Base-by-base conservation (phyloP, 2,329 filamentous ascomycete genomes). In the Fusarium circinatum region DNA sequence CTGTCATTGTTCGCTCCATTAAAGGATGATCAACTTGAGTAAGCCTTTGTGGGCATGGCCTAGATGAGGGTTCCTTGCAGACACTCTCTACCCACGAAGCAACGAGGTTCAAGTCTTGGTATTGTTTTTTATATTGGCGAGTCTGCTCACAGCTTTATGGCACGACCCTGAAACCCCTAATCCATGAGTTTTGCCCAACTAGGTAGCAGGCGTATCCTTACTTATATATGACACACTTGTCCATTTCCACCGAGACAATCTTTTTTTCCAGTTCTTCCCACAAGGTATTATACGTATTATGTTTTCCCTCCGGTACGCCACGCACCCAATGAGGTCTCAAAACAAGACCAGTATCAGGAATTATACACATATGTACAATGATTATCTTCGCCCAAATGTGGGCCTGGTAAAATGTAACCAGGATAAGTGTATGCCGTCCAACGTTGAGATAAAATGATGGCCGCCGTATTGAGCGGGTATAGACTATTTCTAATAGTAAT, bases 401-500 rank as follows among this genome's bases (percentile, higher is more conserved):
- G 62, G 36, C 44, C 34, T 42, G 39, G 15, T 51, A 28, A 58
- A 68, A 47, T 22, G 49, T 62, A 36, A 52, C n/a, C 28, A 57
- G 47, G 32, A 44, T 49, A 28, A 38, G 42, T 38, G 24, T 56
- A 72, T 72, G 41, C 70, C 56, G 45, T 56, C 48, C 65, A 66
- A 61, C 54, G 24, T 49, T 38, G 24, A 67, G 64, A 56, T 52
- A 56, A 70, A 49, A 61, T 30, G 38, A 49, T 34, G 24, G 24
- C 38, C 52, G 38, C 36, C 44, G 26, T 28, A n/a, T 39, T 18
- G 34, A 42, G 48, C 45, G 54, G 49, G 20, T 45, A 17, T 26
- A 38, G 48, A 68, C 73, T 76, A 71, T 54, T n/a, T 62, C 76
- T 78, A 78, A 62, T 78, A 78, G 67, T 78, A 78, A 71, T 76